Percentiles rank a stretch among this genome's conserved stretches.
Conservation (phyloP, 2,329 filamentous ascomycete genomes). For the Herpotrichia juniperi region DNA sequence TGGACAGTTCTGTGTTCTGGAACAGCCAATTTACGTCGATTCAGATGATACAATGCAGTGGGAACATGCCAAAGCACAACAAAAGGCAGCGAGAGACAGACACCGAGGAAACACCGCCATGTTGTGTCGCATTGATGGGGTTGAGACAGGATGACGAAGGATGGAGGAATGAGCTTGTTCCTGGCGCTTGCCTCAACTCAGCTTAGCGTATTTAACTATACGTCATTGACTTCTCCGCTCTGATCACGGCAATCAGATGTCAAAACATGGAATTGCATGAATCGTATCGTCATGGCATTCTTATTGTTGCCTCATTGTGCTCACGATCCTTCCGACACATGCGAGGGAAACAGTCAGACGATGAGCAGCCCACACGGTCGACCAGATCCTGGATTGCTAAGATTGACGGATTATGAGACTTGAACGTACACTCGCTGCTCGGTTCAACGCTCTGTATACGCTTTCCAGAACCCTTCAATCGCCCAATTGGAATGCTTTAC, state of each 20-base stretch:
- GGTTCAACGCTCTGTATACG: not conserved
- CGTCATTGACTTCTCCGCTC: constrained; percentile 12
- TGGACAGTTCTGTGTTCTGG: not conserved
- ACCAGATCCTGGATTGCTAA: not conserved
- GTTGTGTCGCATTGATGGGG: not conserved
- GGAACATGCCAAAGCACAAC: constrained; percentile 23
- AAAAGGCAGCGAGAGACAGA: constrained; percentile 17
- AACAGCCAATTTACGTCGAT: constrained; percentile 19
- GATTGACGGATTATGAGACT: not conserved
- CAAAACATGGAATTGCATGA: not conserved
- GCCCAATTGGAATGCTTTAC: not conserved
- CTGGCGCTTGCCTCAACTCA: not conserved
- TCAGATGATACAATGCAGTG: constrained; percentile 22
- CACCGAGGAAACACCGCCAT: constrained; percentile 16
- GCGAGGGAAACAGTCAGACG: not conserved
- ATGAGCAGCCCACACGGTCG: not conserved
- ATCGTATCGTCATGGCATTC: constrained; percentile 9
- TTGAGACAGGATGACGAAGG: not conserved
- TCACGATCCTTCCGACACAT: too few relatives aligned
- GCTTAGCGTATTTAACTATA: not conserved
- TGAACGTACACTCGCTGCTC: not conserved
- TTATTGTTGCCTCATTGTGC: not conserved
- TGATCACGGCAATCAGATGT: constrained; percentile 14
- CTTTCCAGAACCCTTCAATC: not conserved
- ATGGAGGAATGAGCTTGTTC: not conserved